These are phyloP conservation scores for Calonectria crousiana DNA, from an alignment of 2,329 filamentous ascomycete genomes.

Conservation along the genomic window DNA sequence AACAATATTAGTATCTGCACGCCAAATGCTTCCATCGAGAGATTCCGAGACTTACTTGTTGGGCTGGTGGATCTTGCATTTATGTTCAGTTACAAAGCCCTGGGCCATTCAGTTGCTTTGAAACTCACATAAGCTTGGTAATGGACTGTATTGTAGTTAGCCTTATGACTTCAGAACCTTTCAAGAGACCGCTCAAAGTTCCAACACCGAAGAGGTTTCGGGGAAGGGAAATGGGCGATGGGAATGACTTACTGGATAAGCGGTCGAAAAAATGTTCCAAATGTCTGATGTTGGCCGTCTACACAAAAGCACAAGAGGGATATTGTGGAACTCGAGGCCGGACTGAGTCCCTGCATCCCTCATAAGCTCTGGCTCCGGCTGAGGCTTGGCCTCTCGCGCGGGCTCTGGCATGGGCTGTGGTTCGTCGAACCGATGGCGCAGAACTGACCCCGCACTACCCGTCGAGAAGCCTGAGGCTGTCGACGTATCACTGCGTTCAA, in stretches of 20 bases:
- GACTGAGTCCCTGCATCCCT: too few relatives aligned
- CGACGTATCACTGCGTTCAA: too few relatives aligned
- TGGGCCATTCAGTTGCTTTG: not conserved
- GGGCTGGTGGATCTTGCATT: not conserved
- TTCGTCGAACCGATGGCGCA: too few relatives aligned
- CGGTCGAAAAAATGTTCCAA: not conserved
- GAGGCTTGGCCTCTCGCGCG: too few relatives aligned
- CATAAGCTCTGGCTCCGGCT: too few relatives aligned
- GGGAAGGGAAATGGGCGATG: too few relatives aligned
- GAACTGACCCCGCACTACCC: too few relatives aligned
- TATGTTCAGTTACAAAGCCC: too few relatives aligned
- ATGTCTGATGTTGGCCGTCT: not conserved
- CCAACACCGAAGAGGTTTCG: not conserved
- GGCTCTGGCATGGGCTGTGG: too few relatives aligned
- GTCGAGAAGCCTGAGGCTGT: too few relatives aligned
- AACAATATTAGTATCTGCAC: not conserved
- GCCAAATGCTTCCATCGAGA: not conserved
- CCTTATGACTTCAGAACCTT: not conserved
- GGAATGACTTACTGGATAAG: not conserved
- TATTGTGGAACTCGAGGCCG: too few relatives aligned
- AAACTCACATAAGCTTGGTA: not conserved
- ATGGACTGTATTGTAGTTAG: not conserved
- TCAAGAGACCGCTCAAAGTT: not conserved
- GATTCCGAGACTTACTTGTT: not conserved
- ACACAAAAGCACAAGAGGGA: not conserved